These are phyloP conservation scores for Pisolithus orientalis DNA, from an alignment of 768 basidiomycete species.

Conservation along the genomic window DNA sequence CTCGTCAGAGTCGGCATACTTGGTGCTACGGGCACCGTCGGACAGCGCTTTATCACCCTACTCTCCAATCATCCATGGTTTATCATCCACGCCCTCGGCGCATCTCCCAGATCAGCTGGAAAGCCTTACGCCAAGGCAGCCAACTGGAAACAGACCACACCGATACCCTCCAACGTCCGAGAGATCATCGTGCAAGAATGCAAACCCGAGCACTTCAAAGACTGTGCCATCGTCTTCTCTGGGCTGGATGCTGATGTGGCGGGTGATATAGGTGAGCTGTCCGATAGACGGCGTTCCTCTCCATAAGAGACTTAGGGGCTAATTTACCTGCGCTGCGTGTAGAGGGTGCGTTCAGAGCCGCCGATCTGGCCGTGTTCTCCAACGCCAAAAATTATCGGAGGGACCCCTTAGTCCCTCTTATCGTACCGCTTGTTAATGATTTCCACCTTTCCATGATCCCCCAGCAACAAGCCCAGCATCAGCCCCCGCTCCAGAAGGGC, in stretches of 20 bases:
- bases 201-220: conserved; percentile 65
- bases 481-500: conserved; percentile 67
- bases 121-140: conserved; percentile 68
- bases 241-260: conserved; percentile 95
- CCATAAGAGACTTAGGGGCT: not conserved
- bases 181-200: conserved; percentile 66
- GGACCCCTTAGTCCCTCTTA: conserved; percentile 87
- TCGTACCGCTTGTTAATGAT: conserved; percentile 94
- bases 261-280: conserved; percentile 77
- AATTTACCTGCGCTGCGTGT: conserved; percentile 7
- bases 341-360: conserved; percentile 83
- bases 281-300: not conserved
- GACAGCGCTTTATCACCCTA: conserved; percentile 90
- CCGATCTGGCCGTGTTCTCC: conserved; percentile 90
- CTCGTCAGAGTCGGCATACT: conserved; percentile 63
- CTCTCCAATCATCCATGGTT: conserved; percentile 91
- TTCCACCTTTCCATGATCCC: conserved; percentile 77
- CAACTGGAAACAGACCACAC: conserved; percentile 83
- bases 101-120: conserved; percentile 82
- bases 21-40: conserved; percentile 91
- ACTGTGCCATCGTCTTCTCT: conserved; percentile 86
- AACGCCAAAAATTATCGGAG: conserved; percentile 96
- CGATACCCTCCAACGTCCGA: conserved; percentile 61
- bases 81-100: conserved; percentile 77
- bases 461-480: conserved; percentile 69